phyloP scores from a whole-genome alignment of 2,329 filamentous ascomycete species.

The Talaromyces sp. region DNA sequence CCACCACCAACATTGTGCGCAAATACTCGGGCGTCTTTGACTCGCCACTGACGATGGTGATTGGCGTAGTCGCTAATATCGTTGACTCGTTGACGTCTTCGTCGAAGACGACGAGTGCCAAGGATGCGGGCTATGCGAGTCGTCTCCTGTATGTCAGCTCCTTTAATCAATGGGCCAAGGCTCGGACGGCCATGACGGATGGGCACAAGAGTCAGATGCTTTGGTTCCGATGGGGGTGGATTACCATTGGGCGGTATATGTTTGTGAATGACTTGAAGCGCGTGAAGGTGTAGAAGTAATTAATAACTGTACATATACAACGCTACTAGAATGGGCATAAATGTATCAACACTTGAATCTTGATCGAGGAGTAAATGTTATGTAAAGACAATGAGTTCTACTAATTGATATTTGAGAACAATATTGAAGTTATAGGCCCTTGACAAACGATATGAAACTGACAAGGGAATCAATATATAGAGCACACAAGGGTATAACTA shows the following conservation, averaged over 20 bases:
- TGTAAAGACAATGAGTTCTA: background rate
- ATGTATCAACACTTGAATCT: background rate
- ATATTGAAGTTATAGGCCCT: background rate
- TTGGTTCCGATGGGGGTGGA: conserved; percentile 98
- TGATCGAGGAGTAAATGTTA: background rate
- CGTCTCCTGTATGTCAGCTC: conserved; percentile 68
- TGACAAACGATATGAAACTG: background rate
- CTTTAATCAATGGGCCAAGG: conserved; percentile 59
- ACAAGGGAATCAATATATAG: too few species aligned
- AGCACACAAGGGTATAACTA: background rate
- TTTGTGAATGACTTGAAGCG: conserved; percentile 78
- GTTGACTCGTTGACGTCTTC: conserved; percentile 8
- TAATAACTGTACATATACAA: background rate
- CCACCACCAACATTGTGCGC: conserved; percentile 64
- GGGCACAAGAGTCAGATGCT: conserved; percentile 96
- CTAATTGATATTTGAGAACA: background rate
- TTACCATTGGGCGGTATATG: conserved; percentile 89
- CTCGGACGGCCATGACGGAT: conserved; percentile 80
- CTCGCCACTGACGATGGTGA: conserved; percentile 62
- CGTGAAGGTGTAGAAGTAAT: conserved; percentile 42
- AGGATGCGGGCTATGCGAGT: conserved; percentile 49
- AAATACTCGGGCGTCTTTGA: conserved; percentile 83
- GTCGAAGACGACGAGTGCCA: conserved; percentile 29
- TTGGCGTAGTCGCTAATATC: conserved; percentile 45
- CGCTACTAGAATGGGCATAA: background rate